Conservation (phyloP, 257 asterid species). For the Solanum pennellii region DNA sequence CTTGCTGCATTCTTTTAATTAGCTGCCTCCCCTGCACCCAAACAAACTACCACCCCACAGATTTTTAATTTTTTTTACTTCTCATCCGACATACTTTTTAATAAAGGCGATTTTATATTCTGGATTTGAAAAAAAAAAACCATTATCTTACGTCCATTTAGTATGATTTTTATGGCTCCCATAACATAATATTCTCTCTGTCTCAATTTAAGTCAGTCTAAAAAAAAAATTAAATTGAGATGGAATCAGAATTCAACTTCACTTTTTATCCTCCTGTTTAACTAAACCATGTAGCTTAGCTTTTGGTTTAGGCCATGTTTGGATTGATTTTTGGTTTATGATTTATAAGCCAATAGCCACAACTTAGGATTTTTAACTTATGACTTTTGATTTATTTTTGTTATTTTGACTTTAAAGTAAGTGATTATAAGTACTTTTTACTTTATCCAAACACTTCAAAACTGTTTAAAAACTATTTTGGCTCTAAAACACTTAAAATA, state of each 20-base stretch:
- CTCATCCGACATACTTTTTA: neutral
- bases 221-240: neutral
- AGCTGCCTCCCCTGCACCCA: neutral
- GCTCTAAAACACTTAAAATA: no score
- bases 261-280: neutral
- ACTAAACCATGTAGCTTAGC: neutral
- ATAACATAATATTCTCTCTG: neutral
- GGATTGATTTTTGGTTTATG: no score
- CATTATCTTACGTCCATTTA: neutral
- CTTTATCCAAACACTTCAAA: no score
- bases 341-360: no score
- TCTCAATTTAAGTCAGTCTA: neutral
- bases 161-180: neutral
- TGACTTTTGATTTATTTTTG: no score
- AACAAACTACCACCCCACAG: neutral
- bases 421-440: no score
- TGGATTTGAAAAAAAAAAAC: neutral
- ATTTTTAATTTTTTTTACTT: neutral
- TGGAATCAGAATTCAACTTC: neutral
- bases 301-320: neutral
- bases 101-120: fast-evolving
- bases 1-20: neutral
- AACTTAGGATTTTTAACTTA: no score
- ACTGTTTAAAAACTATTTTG: no score
- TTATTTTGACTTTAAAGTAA: no score